phyloP scores from a whole-genome alignment of 2,329 filamentous ascomycete genomes.

The Fusarium haematococcum region DNA sequence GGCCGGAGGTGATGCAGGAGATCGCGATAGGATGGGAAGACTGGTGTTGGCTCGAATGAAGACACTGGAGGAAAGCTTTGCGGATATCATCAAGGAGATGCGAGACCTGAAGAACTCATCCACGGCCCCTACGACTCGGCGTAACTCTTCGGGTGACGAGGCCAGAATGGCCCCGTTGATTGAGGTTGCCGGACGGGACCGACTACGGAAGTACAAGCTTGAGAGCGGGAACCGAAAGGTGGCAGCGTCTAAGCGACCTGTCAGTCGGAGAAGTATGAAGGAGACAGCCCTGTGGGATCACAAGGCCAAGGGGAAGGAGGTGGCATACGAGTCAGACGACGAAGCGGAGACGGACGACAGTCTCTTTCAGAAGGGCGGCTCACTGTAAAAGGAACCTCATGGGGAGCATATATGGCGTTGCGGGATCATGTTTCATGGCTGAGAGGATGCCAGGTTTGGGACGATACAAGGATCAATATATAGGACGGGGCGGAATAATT shows the following conservation, averaged over 20 bases:
- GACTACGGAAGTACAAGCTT: conserved; percentile 41
- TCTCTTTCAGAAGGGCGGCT: conserved; percentile 54
- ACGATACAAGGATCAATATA: not conserved
- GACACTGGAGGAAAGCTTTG: conserved; percentile 89
- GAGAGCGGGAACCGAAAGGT: conserved; percentile 42
- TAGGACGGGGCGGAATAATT: conserved; percentile 35
- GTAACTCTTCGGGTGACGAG: conserved; percentile 64
- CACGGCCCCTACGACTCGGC: conserved; percentile 60
- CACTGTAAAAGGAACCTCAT: conserved; percentile 49
- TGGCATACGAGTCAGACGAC: conserved; percentile 53
- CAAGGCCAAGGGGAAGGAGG: conserved; percentile 63
- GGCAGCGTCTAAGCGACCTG: conserved; percentile 49
- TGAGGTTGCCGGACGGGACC: conserved; percentile 51
- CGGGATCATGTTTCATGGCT: conserved; percentile 13
- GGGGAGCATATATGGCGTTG: conserved; percentile 40
- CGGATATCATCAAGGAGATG: conserved; percentile 86
- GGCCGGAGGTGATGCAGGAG: conserved; percentile 52
- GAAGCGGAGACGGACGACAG: conserved; percentile 48
- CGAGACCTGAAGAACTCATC: conserved; percentile 68
- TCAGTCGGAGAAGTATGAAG: conserved; percentile 57
- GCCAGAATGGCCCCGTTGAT: conserved; percentile 44
- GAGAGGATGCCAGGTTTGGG: conserved; percentile 1
- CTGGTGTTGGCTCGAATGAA: conserved; percentile 92
- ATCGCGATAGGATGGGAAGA: conserved; percentile 78
- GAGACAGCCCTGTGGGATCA: conserved; percentile 51